Conservation (phyloP, 257 asterid species). For the Fraxinus pennsylvanica region DNA sequence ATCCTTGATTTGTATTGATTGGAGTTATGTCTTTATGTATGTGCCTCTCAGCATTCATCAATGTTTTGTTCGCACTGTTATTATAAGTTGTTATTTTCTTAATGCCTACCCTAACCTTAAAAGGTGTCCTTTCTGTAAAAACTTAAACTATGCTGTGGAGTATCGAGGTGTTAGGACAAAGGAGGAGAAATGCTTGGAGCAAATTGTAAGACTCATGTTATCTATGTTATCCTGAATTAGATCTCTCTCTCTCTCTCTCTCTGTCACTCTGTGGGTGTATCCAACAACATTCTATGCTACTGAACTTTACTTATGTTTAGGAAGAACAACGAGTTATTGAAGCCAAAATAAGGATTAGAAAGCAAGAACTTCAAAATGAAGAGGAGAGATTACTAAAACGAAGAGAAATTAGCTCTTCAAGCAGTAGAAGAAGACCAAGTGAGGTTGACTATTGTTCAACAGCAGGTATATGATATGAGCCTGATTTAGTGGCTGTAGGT, state of each 20-base stretch:
- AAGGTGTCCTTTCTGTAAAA: slow-evolving; percentile 97
- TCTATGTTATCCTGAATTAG: slow-evolving; percentile 9
- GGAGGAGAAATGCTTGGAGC: slow-evolving; percentile 94
- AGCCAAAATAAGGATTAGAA: slow-evolving; percentile 97
- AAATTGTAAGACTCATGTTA: slow-evolving; percentile 62
- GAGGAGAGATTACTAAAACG: slow-evolving; percentile 67
- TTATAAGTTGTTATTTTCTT: slow-evolving; percentile 12
- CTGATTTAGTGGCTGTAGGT: background rate
- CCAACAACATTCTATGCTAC: slow-evolving; percentile 16
- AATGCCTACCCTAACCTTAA: slow-evolving; percentile 44
- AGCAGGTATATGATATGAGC: slow-evolving; percentile 49
- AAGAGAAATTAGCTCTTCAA: slow-evolving; percentile 62
- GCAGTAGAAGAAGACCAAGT: slow-evolving; percentile 51
- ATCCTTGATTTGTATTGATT: slow-evolving; percentile 50
- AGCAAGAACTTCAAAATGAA: slow-evolving; percentile 88
- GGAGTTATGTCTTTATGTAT: background rate
- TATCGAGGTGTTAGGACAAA: slow-evolving; percentile 88
- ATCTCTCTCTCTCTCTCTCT: background rate
- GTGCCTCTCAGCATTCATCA: background rate
- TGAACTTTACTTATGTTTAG: slow-evolving; percentile 35
- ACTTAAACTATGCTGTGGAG: slow-evolving; percentile 89
- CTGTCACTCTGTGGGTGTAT: slow-evolving; percentile 6
- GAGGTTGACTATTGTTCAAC: slow-evolving; percentile 64
- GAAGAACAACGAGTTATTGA: slow-evolving; percentile 98
- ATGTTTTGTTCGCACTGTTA: background rate